Evolutionary conservation across 1,284 basidiomycete genomes (phyloP), one percentile per base, ranked within the genome.

Genomic region (Sparassis latifolia): DNA sequence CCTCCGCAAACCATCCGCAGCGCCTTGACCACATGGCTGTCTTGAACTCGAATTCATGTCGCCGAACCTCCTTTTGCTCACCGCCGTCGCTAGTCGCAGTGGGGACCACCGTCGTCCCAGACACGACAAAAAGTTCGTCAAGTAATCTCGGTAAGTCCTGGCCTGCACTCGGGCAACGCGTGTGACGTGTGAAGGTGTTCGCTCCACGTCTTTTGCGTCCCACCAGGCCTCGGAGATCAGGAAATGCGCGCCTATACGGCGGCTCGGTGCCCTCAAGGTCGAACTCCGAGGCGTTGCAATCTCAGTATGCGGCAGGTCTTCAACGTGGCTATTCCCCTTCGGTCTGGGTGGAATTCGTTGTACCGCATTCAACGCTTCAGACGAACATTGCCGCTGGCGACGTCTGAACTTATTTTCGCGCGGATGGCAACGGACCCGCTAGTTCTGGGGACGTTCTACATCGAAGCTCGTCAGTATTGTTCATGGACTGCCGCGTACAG

Each of bases 361-460:
- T 55, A 78, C 65, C 29, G 20, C 20, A 31, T 45, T 33, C 48
- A 60, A 32, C 37, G 68, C 45, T 49, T 45, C 38, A 51, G 54
- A 56, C 54, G 52, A 56, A 58, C 55, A 54, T 52, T 55, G 51
- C 40, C 30, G 30, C 27, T 41, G 20, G 44, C 35, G 6, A 6
- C 12, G 35, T 37, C 7, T 12, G 7, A 12, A 41, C 51, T 27
- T 45, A 47, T 33, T 30, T 32, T 33, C 9, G 40, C n/a, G n/a
- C n/a, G n/a, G n/a, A n/a, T n/a, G n/a, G n/a, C n/a, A n/a, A n/a
- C n/a, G n/a, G n/a, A n/a, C n/a, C 39, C 42, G 38, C 20, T 57
- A 81, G 80, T 94, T 55, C 75, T 93, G 40, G 91, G 87, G 55
- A 93, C 91, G 33, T 92, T 93, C 75, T 93, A 94, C 73, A 93